phyloP scores from a whole-genome alignment of 768 basidiomycete genomes.

The Leccinellum luteum region DNA sequence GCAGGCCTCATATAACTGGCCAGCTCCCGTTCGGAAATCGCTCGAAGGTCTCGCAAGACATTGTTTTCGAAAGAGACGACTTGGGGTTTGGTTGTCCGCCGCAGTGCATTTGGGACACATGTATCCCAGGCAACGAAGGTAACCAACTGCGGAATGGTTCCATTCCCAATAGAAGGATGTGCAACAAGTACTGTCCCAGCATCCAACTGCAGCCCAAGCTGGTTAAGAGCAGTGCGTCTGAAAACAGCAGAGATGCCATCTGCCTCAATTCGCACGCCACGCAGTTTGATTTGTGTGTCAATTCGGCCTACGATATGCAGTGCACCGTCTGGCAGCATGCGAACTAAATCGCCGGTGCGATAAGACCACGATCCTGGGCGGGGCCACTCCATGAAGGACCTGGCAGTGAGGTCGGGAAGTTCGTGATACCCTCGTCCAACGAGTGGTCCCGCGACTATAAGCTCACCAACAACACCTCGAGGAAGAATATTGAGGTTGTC shows the following conservation, averaged over 20 bases:
- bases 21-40: constrained; percentile 39
- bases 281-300: constrained; percentile 51
- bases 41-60: constrained; percentile 29
- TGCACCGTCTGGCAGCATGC: constrained; percentile 49
- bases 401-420: constrained; percentile 41
- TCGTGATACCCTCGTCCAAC: constrained; percentile 51
- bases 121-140: constrained; percentile 45
- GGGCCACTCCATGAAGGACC: constrained; percentile 48
- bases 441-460: constrained; percentile 48
- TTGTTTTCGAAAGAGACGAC: constrained; percentile 28
- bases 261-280: constrained; percentile 53
- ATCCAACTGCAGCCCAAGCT: constrained; percentile 31
- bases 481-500: constrained; percentile 40
- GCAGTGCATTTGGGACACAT: constrained; percentile 34
- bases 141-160: constrained; percentile 37
- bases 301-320: constrained; percentile 50
- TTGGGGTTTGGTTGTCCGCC: constrained; percentile 33
- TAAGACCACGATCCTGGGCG: constrained; percentile 40
- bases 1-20: constrained; percentile 52
- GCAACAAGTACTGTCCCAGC: constrained; percentile 42
- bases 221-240: constrained; percentile 15
- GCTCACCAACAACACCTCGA: constrained; percentile 46
- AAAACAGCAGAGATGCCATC: constrained; percentile 50
- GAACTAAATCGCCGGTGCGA: constrained; percentile 48
- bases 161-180: constrained; percentile 42